These are phyloP conservation scores for Pelargonium nanum DNA, from an alignment of 345 rosid genomes.

Conservation along the genomic window DNA sequence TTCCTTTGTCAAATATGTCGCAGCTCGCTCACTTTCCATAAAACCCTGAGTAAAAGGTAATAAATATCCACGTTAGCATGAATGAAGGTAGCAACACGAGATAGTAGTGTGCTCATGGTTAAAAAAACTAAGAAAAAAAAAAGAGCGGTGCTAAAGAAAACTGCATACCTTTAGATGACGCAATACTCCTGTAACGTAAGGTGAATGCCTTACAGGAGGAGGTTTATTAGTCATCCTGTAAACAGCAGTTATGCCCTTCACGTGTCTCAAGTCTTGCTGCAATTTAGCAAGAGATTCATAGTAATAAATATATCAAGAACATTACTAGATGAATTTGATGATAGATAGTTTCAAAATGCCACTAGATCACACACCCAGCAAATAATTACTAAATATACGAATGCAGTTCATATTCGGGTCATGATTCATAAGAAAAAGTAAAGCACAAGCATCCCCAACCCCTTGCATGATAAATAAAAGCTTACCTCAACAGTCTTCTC, in stretches of 20 bases:
- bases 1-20: constrained; percentile 48
- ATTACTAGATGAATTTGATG: not conserved
- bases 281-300: constrained; percentile 8
- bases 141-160: not conserved
- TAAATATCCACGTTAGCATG: not conserved
- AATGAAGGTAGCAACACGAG: constrained; percentile 1
- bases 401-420: too few species aligned
- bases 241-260: constrained; percentile 81
- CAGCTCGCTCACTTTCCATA: constrained; percentile 69
- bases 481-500: constrained; percentile 88
- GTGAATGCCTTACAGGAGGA: constrained; percentile 84
- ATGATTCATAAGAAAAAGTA: too few species aligned
- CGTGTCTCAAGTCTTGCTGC: constrained; percentile 66
- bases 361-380: not conserved
- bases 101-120: too few species aligned
- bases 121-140: too few species aligned
- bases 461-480: not conserved
- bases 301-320: not conserved
- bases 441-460: too few species aligned
- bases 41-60: constrained; percentile 31
- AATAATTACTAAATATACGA: too few species aligned
- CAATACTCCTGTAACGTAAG: constrained; percentile 64
- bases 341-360: not conserved
- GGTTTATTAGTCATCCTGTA: constrained; percentile 93
- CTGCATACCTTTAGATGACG: constrained; percentile 68